Base-by-base conservation (phyloP, 176 grass and related monocot species). In the Zea mays region DNA sequence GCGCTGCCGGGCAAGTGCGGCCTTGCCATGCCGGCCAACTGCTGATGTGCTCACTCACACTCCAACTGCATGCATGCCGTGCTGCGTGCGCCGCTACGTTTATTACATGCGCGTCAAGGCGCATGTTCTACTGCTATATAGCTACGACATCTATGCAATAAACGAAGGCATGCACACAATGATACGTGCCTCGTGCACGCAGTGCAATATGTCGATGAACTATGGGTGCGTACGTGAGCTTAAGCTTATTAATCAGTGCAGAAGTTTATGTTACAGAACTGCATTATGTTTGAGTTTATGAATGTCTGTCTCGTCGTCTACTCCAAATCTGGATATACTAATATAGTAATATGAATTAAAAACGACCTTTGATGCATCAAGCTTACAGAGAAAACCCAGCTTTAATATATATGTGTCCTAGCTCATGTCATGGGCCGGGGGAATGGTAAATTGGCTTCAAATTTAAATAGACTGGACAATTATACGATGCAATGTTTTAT, bases 1-100 rank as follows among this genome's bases (percentile, higher is more conserved):
- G 58, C 71, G 34, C 4, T 93, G 39, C 90, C 90, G 4, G 72
- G 37, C 8, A 89, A 93, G 76, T 93, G 90, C 40, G 78, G 82
- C 50, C 61, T 93, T 17, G 45, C 37, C 10, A 37, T 73, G 46
- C 80, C 86, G 17, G 65, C 86, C 50, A 62, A 77, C 47, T 92
- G 86, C 77, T 89, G 57, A 78, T 69, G 13, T n/a, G n/a, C n/a
- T n/a, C n/a, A n/a, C n/a, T 48, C 52, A 20, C 54, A 57, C 19
- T 57, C 17, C 54, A 57, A 3, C 54, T 9, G n/a, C 16, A 27
- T 8, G 16, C 0, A 41, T 27, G 27, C 27, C 14, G 49, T 52
- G 48, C 48, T 14, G 5, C 49, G 14, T n/a, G 51, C 50, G 50
- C 46, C 3, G 47, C 13, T 39, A 39, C 0, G 38, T 39, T 39